These are phyloP conservation scores for Fusarium newnesense DNA, from an alignment of 2,329 filamentous ascomycete species.

Conservation along the genomic window DNA sequence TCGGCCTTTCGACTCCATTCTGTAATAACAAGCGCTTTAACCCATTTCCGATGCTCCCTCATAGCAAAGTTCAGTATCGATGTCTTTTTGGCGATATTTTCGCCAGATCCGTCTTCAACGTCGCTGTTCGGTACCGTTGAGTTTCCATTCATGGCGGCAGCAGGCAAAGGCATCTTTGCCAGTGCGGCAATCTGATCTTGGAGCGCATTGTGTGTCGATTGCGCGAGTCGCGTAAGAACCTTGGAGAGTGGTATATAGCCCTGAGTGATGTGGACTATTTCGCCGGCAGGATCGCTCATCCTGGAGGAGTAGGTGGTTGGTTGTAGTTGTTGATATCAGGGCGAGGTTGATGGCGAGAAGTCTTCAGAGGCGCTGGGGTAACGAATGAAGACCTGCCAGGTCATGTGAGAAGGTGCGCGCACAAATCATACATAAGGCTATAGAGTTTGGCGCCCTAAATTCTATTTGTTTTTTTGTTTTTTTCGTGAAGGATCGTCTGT, in stretches of 20 bases:
- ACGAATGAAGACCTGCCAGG: constrained; percentile 35
- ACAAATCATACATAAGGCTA: constrained; percentile 10
- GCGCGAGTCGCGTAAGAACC: constrained; percentile 81
- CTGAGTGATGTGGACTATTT: constrained; percentile 76
- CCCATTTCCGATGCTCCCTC: constrained; percentile 84
- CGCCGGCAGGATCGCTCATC: constrained; percentile 69
- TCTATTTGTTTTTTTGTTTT: neutral
- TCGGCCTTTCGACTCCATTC: constrained; percentile 87
- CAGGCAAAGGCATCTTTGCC: constrained; percentile 71
- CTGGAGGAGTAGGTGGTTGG: constrained; percentile 43
- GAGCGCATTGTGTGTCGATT: constrained; percentile 84
- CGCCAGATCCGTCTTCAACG: constrained; percentile 66
- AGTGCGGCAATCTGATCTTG: constrained; percentile 76
- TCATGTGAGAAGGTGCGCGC: constrained; percentile 46
- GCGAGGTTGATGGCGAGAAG: constrained; percentile 15
- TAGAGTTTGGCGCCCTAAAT: neutral
- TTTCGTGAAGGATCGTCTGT: neutral
- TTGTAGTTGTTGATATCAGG: constrained; percentile 27
- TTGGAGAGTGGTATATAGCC: constrained; percentile 80
- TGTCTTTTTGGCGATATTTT: constrained; percentile 81
- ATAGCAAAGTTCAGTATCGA: constrained; percentile 81
- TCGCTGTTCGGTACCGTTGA: constrained; percentile 46
- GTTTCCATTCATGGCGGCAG: constrained; percentile 62
- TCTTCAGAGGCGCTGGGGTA: constrained; percentile 27
- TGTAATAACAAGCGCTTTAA: constrained; percentile 89